Evolutionary conservation across 495 filamentous ascomycete species (phyloP).

Genomic region (Trichoderma orchidacearum): DNA sequence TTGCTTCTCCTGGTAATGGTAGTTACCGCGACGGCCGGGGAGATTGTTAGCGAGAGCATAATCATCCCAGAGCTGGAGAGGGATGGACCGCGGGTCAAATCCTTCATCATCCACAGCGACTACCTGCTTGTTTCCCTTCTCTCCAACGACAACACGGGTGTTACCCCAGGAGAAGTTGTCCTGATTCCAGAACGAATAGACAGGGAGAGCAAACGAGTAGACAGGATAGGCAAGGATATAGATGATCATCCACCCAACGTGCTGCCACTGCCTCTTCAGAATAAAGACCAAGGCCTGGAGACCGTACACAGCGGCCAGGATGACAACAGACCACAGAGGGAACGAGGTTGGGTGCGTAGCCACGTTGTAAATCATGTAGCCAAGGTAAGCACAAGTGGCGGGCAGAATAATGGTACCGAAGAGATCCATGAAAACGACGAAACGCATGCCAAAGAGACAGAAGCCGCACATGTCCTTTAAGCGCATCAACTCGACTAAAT

Average conservation of each 20-base stretch:
- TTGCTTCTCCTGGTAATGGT: slow-evolving; percentile 46
- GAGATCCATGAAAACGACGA: slow-evolving; percentile 91
- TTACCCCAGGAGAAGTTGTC: slow-evolving; percentile 98
- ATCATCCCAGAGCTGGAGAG: slow-evolving; percentile 93
- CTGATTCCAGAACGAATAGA: slow-evolving; percentile 99
- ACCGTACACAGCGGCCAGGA: slow-evolving; percentile 87
- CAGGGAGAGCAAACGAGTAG: slow-evolving; percentile 78
- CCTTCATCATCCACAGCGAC: slow-evolving; percentile 76
- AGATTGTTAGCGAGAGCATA: slow-evolving; percentile 86
- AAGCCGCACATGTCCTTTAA: slow-evolving; percentile 92
- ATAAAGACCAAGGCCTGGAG: slow-evolving; percentile 94
- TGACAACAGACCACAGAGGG: slow-evolving; percentile 73
- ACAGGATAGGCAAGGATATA: slow-evolving; percentile 90
- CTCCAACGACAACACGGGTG: slow-evolving; percentile 90
- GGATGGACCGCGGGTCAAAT: slow-evolving; percentile 85
- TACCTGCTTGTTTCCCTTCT: slow-evolving; percentile 79
- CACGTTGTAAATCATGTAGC: slow-evolving; percentile 74
- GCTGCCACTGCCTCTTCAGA: slow-evolving; percentile 91
- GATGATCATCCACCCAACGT: slow-evolving; percentile 98
- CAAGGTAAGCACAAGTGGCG: slow-evolving; percentile 79
- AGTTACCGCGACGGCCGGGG: slow-evolving; percentile 71
- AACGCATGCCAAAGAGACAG: slow-evolving; percentile 98
- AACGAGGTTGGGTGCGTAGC: slow-evolving; percentile 59
- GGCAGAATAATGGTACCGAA: slow-evolving; percentile 89
- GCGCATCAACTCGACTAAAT: slow-evolving; percentile 75